Base-by-base conservation (phyloP, 441 rosid species). In the Jatropha podagrica region DNA sequence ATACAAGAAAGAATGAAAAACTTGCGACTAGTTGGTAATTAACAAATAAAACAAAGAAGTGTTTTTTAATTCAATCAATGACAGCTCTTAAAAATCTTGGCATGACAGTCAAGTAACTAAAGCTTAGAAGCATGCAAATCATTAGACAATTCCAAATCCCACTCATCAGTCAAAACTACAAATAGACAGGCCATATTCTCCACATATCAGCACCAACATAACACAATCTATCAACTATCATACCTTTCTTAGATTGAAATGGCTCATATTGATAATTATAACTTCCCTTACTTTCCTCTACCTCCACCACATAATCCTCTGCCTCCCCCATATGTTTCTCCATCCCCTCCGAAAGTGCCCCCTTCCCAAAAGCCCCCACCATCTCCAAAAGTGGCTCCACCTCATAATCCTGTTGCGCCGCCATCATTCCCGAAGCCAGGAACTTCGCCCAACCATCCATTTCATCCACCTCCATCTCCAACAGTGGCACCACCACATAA, bases 21-120 rank as follows among this genome's bases (percentile, higher is more conserved):
- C 32, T 58, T 58, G 9, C 7, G 32, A 58, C 13, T n/a, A 20
- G n/a, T 58, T 2, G 13, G 12, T 17, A 54, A 4, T 26, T 41
- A 23, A 26, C 0, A 69, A 27, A 48, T 59, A 11, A 62, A 9
- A 46, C 54, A 51, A 13, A 74, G 78, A 81, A 83, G 87, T 87
- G 83, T 65, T 81, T 83, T 81, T 46, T 0, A 85, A 73, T 85
- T 82, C 86, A 87, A 85, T 76, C 90, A 80, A 83, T 52, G 83
- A 70, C 85, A 68, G 79, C 78, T 65, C 67, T 56, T 71, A 46
- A 66, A 79, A 82, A 77, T 52, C 89, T 87, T 86, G 69, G 90
- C 87, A 77, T 85, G 77, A 74, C 79, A 72, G 90, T 75, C 74
- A 88, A 86, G 92, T 82, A 49, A 85, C 76, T 72, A 26, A 58